These are phyloP conservation scores for Aeminium ludgeri DNA, from an alignment of 495 filamentous ascomycete species.

Conservation along the genomic window DNA sequence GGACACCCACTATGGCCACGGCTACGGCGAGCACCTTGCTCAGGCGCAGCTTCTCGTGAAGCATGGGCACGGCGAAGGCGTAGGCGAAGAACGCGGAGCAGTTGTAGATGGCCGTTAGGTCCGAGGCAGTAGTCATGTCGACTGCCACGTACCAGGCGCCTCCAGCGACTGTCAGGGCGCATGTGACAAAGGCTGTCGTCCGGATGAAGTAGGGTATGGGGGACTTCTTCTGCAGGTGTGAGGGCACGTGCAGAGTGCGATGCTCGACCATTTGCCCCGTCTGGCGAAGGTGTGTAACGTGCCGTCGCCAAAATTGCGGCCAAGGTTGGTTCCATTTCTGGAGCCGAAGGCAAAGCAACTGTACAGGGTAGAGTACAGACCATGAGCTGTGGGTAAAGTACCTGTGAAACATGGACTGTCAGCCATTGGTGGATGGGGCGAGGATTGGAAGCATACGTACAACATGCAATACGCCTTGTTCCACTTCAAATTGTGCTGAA, in stretches of 20 bases:
- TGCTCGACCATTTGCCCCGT: constrained; percentile 77
- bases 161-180: constrained; percentile 75
- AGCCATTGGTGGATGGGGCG: background rate
- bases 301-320: constrained; percentile 73
- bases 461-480: constrained; percentile 97
- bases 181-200: constrained; percentile 66
- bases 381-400: constrained; percentile 91
- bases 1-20: constrained; percentile 72
- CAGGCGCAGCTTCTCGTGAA: constrained; percentile 62
- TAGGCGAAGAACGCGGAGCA: constrained; percentile 98
- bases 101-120: constrained; percentile 96
- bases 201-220: constrained; percentile 58
- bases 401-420: constrained; percentile 26
- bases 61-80: constrained; percentile 75
- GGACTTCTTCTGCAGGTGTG: constrained; percentile 31
- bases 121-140: constrained; percentile 74
- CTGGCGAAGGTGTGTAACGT: constrained; percentile 52
- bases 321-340: constrained; percentile 58
- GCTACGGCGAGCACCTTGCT: constrained; percentile 71
- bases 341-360: constrained; percentile 62
- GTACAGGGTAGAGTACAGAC: constrained; percentile 69
- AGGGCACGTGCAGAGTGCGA: constrained; percentile 41
- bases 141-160: constrained; percentile 94
- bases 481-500: constrained; percentile 78
- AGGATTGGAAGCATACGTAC: constrained; percentile 32